phyloP scores from a whole-genome alignment of 2,329 filamentous ascomycete species.

The Ascochyta koolunga region DNA sequence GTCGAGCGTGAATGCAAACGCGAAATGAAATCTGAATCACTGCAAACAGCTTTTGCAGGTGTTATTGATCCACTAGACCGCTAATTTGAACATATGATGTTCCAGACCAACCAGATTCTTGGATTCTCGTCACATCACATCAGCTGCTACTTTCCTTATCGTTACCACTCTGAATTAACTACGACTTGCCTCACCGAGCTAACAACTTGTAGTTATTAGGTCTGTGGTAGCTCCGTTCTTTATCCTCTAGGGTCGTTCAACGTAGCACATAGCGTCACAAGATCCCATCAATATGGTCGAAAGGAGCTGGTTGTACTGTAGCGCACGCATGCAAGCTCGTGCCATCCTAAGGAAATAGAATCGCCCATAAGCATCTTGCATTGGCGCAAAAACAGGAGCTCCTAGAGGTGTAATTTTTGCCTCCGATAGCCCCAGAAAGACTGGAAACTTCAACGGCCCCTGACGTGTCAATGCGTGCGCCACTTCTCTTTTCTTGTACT shows the following conservation, averaged over 20 bases:
- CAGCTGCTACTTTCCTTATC: neutral
- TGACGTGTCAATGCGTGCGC: too few relatives aligned
- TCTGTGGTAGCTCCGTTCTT: neutral
- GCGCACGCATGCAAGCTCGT: neutral
- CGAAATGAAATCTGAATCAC: neutral
- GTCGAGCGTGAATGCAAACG: neutral
- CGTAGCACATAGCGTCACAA: neutral
- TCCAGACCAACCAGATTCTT: neutral
- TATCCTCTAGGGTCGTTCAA: neutral
- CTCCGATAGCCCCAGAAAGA: neutral
- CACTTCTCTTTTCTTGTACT: too few relatives aligned
- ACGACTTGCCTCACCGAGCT: neutral
- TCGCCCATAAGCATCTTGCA: neutral
- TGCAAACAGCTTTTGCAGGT: neutral
- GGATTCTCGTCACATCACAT: neutral
- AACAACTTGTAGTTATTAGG: too few relatives aligned
- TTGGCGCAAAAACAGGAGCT: neutral
- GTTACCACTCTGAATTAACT: neutral
- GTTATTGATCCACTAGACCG: neutral
- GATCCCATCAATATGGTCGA: neutral
- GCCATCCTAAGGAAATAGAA: neutral
- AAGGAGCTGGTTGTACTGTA: neutral
- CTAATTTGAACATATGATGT: neutral
- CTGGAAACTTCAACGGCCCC: too few relatives aligned
- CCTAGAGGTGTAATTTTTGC: neutral